phyloP scores from a whole-genome alignment of 768 basidiomycete species.

The Asterophora parasitica region DNA sequence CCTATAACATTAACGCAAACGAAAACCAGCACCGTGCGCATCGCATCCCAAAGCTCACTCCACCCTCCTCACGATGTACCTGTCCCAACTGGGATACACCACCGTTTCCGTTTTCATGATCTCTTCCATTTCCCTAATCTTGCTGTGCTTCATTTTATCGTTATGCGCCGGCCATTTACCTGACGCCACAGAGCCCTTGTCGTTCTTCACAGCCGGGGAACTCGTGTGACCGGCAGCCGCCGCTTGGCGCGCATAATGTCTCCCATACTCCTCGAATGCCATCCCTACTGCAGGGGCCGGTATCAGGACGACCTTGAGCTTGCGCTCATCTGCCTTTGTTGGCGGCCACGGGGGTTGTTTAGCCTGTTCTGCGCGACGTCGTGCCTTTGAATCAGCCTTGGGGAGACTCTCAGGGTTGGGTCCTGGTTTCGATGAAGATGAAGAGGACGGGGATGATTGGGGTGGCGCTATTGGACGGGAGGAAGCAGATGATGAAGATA shows the following conservation, averaged over 20 bases:
- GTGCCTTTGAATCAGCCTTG: slow-evolving; percentile 20
- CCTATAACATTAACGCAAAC: no score
- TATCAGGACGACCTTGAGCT: slow-evolving; percentile 47
- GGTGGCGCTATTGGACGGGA: slow-evolving; percentile 22
- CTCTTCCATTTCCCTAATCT: slow-evolving; percentile 23
- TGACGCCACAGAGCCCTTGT: slow-evolving; percentile 6
- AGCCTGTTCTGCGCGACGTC: slow-evolving; percentile 28
- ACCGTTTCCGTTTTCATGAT: slow-evolving; percentile 41
- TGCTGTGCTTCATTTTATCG: slow-evolving; percentile 27
- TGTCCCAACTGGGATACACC: slow-evolving; percentile 60
- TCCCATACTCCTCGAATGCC: slow-evolving; percentile 11
- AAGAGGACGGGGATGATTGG: slow-evolving; percentile 17
- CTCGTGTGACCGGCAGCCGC: not conserved
- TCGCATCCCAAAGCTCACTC: slow-evolving; percentile 19
- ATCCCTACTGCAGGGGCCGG: slow-evolving; percentile 34
- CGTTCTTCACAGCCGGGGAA: not conserved
- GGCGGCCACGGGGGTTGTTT: slow-evolving; percentile 52
- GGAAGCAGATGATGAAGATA: slow-evolving; percentile 10
- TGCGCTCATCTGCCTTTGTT: slow-evolving; percentile 45
- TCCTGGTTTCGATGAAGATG: slow-evolving; percentile 21
- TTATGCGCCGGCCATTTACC: slow-evolving; percentile 24
- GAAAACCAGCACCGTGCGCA: no score
- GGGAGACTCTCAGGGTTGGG: slow-evolving; percentile 20
- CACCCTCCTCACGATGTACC: slow-evolving; percentile 47
- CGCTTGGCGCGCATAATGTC: slow-evolving; percentile 8